A percentile compares a stretch with the other conserved stretches of the same genome.
Evolutionary conservation across 805 yeast species (phyloP).

Genomic region (Candida easanensis): DNA sequence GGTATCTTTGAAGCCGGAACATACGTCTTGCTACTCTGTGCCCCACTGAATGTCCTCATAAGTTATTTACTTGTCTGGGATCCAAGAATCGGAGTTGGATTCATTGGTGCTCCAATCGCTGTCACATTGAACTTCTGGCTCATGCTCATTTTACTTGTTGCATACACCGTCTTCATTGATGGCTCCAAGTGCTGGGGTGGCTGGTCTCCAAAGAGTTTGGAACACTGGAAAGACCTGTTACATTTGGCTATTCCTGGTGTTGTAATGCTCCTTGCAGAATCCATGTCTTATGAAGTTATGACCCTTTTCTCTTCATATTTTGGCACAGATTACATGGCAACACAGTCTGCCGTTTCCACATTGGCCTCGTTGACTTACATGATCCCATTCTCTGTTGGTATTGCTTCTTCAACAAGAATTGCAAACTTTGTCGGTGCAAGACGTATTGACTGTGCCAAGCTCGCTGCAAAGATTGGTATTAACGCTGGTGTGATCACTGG

Average conservation of each 20-base stretch:
- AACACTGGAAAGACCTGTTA: constrained; percentile 57
- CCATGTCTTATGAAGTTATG: constrained; percentile 68
- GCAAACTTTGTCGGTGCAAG: constrained; percentile 69
- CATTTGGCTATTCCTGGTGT: constrained; percentile 72
- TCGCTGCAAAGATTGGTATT: constrained; percentile 43
- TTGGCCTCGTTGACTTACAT: constrained; percentile 63
- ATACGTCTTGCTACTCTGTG: constrained; percentile 55
- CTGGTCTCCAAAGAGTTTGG: constrained; percentile 14
- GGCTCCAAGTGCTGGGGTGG: constrained; percentile 37
- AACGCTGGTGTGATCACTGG: constrained; percentile 43
- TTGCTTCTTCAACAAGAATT: constrained; percentile 69
- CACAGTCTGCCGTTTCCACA: constrained; percentile 70
- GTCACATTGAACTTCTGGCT: constrained; percentile 64
- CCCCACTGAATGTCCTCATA: constrained; percentile 60
- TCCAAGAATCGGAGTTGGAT: constrained; percentile 61
- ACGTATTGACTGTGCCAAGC: constrained; percentile 43
- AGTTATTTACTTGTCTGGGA: constrained; percentile 69
- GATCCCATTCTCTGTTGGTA: constrained; percentile 73
- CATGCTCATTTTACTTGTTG: constrained; percentile 49
- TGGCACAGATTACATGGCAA: constrained; percentile 68
- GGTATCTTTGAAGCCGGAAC: constrained; percentile 86
- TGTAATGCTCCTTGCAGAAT: constrained; percentile 75
- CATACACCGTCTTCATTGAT: constrained; percentile 50
- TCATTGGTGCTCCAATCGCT: constrained; percentile 73
- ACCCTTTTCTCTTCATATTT: constrained; percentile 67